These are phyloP conservation scores for Neurospora terricola DNA, from an alignment of 495 filamentous ascomycete species.

Conservation along the genomic window DNA sequence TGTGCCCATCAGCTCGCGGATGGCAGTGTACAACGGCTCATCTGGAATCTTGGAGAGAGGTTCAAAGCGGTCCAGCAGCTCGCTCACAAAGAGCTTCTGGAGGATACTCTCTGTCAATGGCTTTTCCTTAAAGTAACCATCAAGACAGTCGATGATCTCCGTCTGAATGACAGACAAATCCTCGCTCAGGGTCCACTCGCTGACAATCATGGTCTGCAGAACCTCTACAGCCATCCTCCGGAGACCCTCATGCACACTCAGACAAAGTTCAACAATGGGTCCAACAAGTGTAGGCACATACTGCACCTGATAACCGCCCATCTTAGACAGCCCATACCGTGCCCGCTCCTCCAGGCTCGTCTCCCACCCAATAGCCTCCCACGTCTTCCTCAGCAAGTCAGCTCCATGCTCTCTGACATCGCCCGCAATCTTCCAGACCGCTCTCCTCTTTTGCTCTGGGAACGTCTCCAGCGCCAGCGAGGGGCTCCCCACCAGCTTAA, in stretches of 20 bases:
- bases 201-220: constrained; percentile 93
- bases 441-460: constrained; percentile 89
- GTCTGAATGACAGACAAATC: constrained; percentile 88
- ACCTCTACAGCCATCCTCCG: constrained; percentile 85
- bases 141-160: constrained; percentile 92
- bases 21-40: constrained; percentile 65
- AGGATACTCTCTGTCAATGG: constrained; percentile 77
- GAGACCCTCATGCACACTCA: constrained; percentile 90
- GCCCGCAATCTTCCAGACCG: constrained; percentile 97
- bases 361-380: constrained; percentile 98
- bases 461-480: constrained; percentile 90
- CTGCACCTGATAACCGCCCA: constrained; percentile 96
- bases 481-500: constrained; percentile 81
- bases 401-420: constrained; percentile 92
- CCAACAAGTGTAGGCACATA: constrained; percentile 88
- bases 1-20: constrained; percentile 68
- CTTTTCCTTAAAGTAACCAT: constrained; percentile 83
- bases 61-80: constrained; percentile 75
- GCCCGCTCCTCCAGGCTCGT: constrained; percentile 61
- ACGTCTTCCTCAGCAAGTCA: constrained; percentile 68
- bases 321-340: constrained; percentile 67
- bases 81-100: constrained; percentile 85
- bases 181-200: constrained; percentile 94
- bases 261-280: constrained; percentile 85
- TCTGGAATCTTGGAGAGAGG: constrained; percentile 52